A percentile compares a stretch with the other conserved stretches of the same genome.
Conservation (phyloP, 306 rosid species). For the Vachellia pachyceras region DNA sequence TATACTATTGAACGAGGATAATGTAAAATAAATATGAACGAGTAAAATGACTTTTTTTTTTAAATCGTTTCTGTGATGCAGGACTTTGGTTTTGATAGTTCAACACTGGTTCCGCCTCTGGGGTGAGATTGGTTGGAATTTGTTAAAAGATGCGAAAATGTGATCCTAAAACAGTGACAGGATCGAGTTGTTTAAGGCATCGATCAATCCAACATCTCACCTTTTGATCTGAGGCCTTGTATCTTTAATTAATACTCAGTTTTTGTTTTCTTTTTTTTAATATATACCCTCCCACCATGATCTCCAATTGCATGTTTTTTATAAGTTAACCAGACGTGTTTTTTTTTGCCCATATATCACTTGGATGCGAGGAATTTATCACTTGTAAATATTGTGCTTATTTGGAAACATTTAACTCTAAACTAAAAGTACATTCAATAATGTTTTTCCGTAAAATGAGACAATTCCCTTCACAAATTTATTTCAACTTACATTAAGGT, state of each 20-base stretch:
- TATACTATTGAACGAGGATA: not conserved
- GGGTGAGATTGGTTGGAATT: not conserved
- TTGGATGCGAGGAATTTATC: not conserved
- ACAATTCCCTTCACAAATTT: no score
- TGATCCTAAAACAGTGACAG: not conserved
- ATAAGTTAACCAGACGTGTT: no score
- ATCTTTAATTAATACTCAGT: not conserved
- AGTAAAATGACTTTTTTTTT: not conserved
- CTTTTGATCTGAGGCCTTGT: not conserved
- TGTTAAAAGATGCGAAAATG: not conserved
- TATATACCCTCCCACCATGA: no score
- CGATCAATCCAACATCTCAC: not conserved
- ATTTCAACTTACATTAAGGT: no score
- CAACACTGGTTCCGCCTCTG: not conserved
- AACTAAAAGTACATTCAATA: no score
- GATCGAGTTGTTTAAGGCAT: not conserved
- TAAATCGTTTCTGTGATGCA: not conserved
- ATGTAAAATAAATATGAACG: not conserved
- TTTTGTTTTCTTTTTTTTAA: not conserved
- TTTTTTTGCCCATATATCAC: no score
- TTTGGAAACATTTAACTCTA: no score
- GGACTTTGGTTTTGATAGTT: not conserved
- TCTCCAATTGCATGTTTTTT: no score
- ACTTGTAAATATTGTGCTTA: not conserved
- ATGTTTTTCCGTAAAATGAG: no score